Evolutionary conservation across 1,139 yeast species (phyloP).

Genomic region (Geotrichum candidum): DNA sequence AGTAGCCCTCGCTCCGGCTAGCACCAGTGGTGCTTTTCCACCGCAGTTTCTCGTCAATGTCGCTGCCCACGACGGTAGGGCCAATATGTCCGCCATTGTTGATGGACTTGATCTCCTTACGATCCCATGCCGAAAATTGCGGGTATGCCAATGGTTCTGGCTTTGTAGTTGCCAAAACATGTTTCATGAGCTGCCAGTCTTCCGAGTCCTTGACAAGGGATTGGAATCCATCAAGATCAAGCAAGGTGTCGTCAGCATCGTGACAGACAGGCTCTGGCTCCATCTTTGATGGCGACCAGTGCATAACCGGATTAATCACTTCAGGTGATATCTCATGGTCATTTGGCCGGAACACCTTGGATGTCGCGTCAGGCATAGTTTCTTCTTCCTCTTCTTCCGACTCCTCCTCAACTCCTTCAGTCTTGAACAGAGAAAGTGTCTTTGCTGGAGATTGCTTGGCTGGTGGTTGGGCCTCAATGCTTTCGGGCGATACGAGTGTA

Average conservation of each 20-base stretch:
- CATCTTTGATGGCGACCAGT: conserved; percentile 24
- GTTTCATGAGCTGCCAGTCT: conserved; percentile 52
- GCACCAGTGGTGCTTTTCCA: conserved; percentile 45
- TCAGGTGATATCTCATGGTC: conserved; percentile 6
- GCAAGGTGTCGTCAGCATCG: conserved; percentile 36
- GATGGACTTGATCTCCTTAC: conserved; percentile 33
- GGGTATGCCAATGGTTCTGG: conserved; percentile 39
- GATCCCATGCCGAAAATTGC: conserved; percentile 68
- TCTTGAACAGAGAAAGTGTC: background rate
- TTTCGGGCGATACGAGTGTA: background rate
- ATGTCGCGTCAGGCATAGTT: conserved; percentile 9
- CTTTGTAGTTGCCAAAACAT: conserved; percentile 38
- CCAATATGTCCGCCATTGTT: conserved; percentile 20
- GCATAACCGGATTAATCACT: conserved; percentile 5
- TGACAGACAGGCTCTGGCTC: conserved; percentile 49
- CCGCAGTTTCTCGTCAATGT: conserved; percentile 17
- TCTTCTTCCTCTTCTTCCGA: conserved; percentile 16
- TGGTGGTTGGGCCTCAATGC: background rate
- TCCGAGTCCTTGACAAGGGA: conserved; percentile 62
- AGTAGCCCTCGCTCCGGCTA: conserved; percentile 69
- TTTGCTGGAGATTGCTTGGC: background rate
- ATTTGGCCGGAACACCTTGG: conserved; percentile 9
- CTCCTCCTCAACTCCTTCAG: conserved; percentile 5
- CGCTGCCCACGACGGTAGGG: conserved; percentile 3
- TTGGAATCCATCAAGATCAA: conserved; percentile 51